Base-by-base conservation (phyloP, 805 yeast species). In the Cyberlindnera veronae region DNA sequence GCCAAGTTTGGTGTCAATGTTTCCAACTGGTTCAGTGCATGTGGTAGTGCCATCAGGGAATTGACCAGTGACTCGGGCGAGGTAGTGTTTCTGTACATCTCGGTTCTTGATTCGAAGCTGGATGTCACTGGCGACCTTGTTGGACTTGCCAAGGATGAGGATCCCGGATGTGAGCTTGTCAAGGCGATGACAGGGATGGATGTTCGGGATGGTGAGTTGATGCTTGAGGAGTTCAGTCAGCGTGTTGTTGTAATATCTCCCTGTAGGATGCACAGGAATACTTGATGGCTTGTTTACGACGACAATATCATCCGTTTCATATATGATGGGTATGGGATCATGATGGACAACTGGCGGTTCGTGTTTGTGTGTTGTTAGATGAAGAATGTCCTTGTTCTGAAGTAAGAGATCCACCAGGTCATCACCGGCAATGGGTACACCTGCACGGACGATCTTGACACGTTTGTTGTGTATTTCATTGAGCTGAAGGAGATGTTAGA, bases 181-280 rank as follows among this genome's bases (percentile, higher is more conserved):
- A 18, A 93, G 68, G 42, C 99, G 69, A 60, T 93, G 90, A 59
- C 96, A 89, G 0, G 93, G 57, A 32, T 47, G 40, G 3, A 45
- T 24, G 12, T 44, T 41, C 7, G 17, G 3, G 1, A 47, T 12
- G 1, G 79, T 80, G 39, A 71, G 56, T 52, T 89, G 91, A 41
- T 73, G 76, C 58, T 85, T 82, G 46, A 93, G 63, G 3, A 87
- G 76, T 57, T 80, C 83, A 7, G 95, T 85, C n/a, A 88, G 74
- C 0, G 95, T 78, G 58, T 81, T 77, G 62, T 79, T 76, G 57
- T 89, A 62, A 69, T 81, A 79, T 46, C 89, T 66, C 0, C 99
- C 99, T 0, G 97, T 84, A 3, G 99, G 98, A 58, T 93, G 99
- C 0, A 87, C 95, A 0, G 99, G 97, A 1, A 91, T 72, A 0